Evolutionary conservation across 306 rosid genomes (phyloP).

Genomic region (Pyrus communis): DNA sequence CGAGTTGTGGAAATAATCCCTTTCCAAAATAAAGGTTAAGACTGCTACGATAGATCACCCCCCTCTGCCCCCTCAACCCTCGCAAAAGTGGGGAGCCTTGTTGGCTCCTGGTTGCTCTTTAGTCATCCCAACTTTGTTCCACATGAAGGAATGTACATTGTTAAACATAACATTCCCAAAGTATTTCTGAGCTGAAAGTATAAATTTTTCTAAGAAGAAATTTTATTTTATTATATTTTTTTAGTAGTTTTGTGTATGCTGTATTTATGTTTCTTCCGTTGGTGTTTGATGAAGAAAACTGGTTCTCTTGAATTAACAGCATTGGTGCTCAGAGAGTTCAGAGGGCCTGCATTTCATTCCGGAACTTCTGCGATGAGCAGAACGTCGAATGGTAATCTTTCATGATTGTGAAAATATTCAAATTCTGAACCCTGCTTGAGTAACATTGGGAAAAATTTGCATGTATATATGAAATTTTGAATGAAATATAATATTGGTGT

Average conservation of each 20-base stretch:
- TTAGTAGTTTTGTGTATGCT: neutral
- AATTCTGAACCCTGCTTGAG: neutral
- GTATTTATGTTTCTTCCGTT: neutral
- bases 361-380: slow-evolving; percentile 43
- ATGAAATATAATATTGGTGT: neutral
- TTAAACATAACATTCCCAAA: neutral
- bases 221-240: neutral
- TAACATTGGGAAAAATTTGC: neutral
- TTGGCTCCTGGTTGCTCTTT: too few species aligned
- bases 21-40: too few species aligned
- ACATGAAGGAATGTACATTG: neutral
- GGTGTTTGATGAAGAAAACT: slow-evolving; percentile 10
- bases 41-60: too few species aligned
- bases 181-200: neutral
- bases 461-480: neutral
- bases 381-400: slow-evolving; percentile 54
- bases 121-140: neutral
- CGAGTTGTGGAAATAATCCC: too few species aligned
- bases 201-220: neutral
- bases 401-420: neutral
- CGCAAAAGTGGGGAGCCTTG: too few species aligned
- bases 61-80: too few species aligned
- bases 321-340: slow-evolving; percentile 84
- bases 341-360: slow-evolving; percentile 50
- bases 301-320: slow-evolving; percentile 36